These are phyloP conservation scores for Beauveria caledonica DNA, from an alignment of 2,329 filamentous ascomycete species.

Conservation along the genomic window DNA sequence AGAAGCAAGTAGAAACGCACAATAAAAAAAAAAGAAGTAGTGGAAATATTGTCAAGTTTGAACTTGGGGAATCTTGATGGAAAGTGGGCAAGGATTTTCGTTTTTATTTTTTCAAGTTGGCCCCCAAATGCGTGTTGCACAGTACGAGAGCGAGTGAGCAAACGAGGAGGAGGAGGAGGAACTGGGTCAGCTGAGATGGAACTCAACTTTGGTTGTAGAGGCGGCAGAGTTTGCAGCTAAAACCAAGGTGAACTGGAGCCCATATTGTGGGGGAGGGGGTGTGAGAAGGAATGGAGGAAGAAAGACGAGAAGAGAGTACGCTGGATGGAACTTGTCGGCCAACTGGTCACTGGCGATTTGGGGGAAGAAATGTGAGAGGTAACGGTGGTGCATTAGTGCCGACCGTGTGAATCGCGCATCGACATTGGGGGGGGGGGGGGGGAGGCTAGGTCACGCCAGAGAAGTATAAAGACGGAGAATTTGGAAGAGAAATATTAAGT, in stretches of 20 bases:
- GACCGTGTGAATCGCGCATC: neutral
- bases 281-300: neutral
- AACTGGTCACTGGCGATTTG: neutral
- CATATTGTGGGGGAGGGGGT: slow-evolving; percentile 5
- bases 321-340: neutral
- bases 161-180: neutral
- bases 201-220: slow-evolving; percentile 12
- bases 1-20: neutral
- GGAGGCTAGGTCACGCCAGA: no score
- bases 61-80: neutral
- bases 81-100: neutral
- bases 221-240: slow-evolving; percentile 16
- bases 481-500: neutral
- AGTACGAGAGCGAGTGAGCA: no score
- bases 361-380: neutral
- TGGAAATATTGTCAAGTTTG: neutral
- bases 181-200: slow-evolving; percentile 1
- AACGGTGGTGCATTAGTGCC: slow-evolving; percentile 2
- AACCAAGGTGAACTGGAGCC: neutral
- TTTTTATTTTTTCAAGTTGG: neutral
- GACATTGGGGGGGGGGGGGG: neutral
- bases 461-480: neutral
- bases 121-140: no score
- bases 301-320: neutral
- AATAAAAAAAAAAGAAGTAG: neutral